phyloP scores from a whole-genome alignment of 768 basidiomycete genomes.

The Amanita phalloides region DNA sequence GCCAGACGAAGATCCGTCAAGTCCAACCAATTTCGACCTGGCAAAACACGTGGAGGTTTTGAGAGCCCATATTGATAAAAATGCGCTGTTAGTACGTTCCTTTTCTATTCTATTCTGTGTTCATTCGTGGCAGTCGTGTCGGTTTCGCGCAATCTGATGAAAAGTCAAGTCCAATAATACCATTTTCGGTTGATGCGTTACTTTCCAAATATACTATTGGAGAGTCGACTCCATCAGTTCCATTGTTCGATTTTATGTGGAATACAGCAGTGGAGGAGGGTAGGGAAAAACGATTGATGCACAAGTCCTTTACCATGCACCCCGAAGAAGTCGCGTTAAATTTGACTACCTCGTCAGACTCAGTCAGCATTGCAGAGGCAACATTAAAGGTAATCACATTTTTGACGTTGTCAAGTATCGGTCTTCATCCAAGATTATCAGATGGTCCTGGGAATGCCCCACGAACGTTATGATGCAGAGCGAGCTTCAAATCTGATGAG shows the following conservation, averaged over 20 bases:
- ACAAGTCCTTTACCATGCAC: constrained; percentile 40
- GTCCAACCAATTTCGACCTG: constrained; percentile 70
- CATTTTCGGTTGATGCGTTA: constrained; percentile 33
- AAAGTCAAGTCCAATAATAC: constrained; percentile 24
- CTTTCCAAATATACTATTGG: constrained; percentile 36
- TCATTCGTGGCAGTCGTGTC: constrained; percentile 34
- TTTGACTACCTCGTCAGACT: constrained; percentile 23
- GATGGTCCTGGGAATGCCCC: constrained; percentile 73
- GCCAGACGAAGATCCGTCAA: constrained; percentile 59
- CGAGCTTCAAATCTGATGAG: constrained; percentile 46
- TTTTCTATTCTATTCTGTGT: neutral
- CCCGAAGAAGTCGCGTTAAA: constrained; percentile 25
- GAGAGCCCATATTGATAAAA: constrained; percentile 75
- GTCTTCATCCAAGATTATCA: constrained; percentile 17
- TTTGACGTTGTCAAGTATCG: neutral
- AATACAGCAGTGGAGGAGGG: constrained; percentile 60
- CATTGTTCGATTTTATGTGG: constrained; percentile 70
- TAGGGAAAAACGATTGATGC: constrained; percentile 58
- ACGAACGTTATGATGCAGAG: constrained; percentile 57
- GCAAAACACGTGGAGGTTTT: constrained; percentile 74
- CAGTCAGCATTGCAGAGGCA: constrained; percentile 48
- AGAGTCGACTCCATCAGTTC: constrained; percentile 28
- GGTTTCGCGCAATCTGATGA: constrained; percentile 41
- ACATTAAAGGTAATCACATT: constrained; percentile 49
- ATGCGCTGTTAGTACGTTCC: constrained; percentile 57